Base-by-base conservation (phyloP, 768 basidiomycete species). In the Rubroboletus pulcherrimus region DNA sequence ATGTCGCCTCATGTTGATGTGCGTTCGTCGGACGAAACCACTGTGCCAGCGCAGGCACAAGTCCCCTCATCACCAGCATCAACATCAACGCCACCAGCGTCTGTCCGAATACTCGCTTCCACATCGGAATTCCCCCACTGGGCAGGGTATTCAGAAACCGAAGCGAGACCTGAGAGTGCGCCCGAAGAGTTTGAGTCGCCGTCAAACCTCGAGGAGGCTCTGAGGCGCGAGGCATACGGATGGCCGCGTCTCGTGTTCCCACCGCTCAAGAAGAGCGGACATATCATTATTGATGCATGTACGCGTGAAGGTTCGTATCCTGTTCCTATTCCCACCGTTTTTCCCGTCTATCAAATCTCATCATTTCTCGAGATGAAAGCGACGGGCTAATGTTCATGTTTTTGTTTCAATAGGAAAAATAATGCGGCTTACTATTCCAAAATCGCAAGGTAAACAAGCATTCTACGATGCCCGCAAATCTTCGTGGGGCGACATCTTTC, bases 401-500 rank as follows among this genome's bases (percentile, higher is more conserved):
- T 52, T 37, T 42, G 33, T 44, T 38, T 45, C 39, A 1, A 49
- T 64, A 97, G 96, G 90, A 33, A 86, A 91, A 72, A 88, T 98
- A 45, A 89, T 94, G 81, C 86, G 96, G 6, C 75, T 95, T 71
- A 96, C 89, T 5, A 85, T 96, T 38, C 91, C 96, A 0, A 93
- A 85, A 62, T 95, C 92, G 2, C 94, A 95, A 73, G 94, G 94
- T n/a, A 95, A 93, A 70, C 94, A 98, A 64, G 80, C 83, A 0
- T 99, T 85, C 67, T 93, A 98, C 67, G 97, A 98, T 69, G 94
- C 95, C 3, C 85, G 95, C 35, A 98, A 98, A 74, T 86, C 91
- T 0, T 73, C 72, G 10, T 98, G 96, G 95, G 97, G 97, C 19
- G 97, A 98, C 68, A 77, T 92, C 24, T 98, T 98, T 73, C 97